Conservation (phyloP, 768 basidiomycete species). For the Phaeolepiota aurea region DNA sequence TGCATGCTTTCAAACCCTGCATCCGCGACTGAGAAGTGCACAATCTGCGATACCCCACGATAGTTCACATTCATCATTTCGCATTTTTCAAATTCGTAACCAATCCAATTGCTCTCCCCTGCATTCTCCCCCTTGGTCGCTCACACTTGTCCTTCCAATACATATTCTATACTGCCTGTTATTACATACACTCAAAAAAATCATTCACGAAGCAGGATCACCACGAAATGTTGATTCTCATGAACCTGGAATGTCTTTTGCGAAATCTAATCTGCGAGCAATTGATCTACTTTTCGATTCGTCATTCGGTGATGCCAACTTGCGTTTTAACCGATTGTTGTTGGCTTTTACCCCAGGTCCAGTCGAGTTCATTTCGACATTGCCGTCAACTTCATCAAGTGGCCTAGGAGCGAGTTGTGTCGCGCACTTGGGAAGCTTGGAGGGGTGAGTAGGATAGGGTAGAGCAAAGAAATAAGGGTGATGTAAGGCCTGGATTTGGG, state of each 20-base stretch:
- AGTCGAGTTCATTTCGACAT: slow-evolving; percentile 42
- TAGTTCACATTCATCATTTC: slow-evolving; percentile 7
- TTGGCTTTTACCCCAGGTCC: slow-evolving; percentile 47
- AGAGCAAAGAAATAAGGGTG: slow-evolving; percentile 85
- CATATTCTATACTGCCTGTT: too few species aligned
- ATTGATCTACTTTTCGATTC: slow-evolving; percentile 45
- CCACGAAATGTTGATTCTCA: slow-evolving; percentile 8
- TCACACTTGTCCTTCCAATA: too few species aligned
- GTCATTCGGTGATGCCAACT: slow-evolving; percentile 51
- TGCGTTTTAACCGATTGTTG: slow-evolving; percentile 61
- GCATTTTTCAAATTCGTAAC: not conserved
- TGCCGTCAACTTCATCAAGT: slow-evolving; percentile 73
- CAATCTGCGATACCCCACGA: slow-evolving; percentile 38
- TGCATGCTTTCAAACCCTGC: slow-evolving; percentile 47
- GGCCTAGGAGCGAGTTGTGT: slow-evolving; percentile 39
- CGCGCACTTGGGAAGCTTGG: slow-evolving; percentile 75
- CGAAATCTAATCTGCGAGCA: slow-evolving; percentile 68
- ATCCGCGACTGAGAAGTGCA: slow-evolving; percentile 37
- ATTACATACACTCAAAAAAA: too few species aligned
- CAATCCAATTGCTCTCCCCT: too few species aligned
- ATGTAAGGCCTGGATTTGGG: slow-evolving; percentile 54
- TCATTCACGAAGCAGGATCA: too few species aligned
- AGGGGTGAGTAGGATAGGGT: slow-evolving; percentile 83
- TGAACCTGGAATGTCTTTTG: slow-evolving; percentile 34
- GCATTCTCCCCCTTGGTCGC: too few species aligned